Evolutionary conservation across 352 stramenopile species (phyloP).

Genomic region (Salisapilia sapeloensis): DNA sequence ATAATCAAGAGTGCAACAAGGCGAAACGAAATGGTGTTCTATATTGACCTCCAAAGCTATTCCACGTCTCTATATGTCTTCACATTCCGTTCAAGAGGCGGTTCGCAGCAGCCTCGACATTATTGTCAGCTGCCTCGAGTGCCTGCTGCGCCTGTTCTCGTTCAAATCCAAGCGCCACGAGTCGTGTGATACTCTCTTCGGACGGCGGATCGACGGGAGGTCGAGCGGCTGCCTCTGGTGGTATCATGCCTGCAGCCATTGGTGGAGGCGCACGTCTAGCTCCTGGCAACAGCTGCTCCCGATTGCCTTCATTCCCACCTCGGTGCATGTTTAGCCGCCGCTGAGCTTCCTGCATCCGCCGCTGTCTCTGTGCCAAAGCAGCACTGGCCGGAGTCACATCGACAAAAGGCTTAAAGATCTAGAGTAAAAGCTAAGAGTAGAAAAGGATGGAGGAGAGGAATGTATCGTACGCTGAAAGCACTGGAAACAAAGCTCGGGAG

Average conservation of each 20-base stretch:
- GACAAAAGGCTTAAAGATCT: conserved; percentile 59
- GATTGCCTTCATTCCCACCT: conserved; percentile 41
- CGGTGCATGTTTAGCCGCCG: conserved; percentile 34
- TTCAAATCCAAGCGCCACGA: conserved; percentile 60
- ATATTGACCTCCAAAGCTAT: no score
- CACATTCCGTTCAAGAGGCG: conserved; percentile 58
- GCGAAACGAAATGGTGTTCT: no score
- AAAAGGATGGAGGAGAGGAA: not conserved
- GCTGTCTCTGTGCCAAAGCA: conserved; percentile 48
- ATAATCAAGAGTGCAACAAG: no score
- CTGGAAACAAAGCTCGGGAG: conserved; percentile 53
- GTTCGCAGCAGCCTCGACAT: conserved; percentile 77
- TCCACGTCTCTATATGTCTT: no score
- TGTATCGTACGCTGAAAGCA: conserved; percentile 23
- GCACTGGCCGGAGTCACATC: conserved; percentile 56
- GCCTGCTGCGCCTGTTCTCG: conserved; percentile 47
- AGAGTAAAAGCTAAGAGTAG: not conserved
- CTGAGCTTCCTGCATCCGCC: conserved; percentile 49
- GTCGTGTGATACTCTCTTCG: conserved; percentile 62
- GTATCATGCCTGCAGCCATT: conserved; percentile 11
- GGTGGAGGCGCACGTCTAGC: conserved; percentile 5
- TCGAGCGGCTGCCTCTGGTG: conserved; percentile 30
- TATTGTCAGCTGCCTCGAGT: conserved; percentile 62
- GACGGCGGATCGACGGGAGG: conserved; percentile 19
- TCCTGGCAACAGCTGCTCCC: conserved; percentile 63